Conservation (phyloP, 768 basidiomycete species). For the Hortiboletus campestris region DNA sequence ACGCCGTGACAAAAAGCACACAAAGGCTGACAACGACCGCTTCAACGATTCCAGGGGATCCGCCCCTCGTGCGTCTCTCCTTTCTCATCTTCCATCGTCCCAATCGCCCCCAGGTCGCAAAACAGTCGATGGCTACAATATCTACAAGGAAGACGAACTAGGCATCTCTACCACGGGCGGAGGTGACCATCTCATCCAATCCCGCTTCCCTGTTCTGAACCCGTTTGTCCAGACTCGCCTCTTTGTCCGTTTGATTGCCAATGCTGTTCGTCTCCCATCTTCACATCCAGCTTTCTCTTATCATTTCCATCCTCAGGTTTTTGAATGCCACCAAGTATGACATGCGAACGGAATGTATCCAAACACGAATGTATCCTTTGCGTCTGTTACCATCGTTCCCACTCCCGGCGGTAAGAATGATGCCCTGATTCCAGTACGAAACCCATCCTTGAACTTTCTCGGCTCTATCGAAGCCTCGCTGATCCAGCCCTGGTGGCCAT, state of each 20-base stretch:
- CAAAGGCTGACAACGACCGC: conserved; percentile 39
- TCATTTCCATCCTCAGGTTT: conserved; percentile 22
- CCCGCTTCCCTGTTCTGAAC: conserved; percentile 17
- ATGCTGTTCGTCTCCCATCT: conserved; percentile 61
- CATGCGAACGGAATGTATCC: neutral
- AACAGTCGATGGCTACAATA: conserved; percentile 76
- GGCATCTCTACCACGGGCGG: conserved; percentile 67
- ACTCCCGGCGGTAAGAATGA: neutral
- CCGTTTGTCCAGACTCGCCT: conserved; percentile 59
- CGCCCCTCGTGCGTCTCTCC: conserved; percentile 54
- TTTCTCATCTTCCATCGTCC: conserved; percentile 10
- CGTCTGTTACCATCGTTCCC: neutral
- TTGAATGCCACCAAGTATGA: conserved; percentile 4
- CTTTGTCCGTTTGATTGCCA: conserved; percentile 88
- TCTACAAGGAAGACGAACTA: conserved; percentile 84
- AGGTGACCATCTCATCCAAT: conserved; percentile 46
- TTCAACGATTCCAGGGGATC: conserved; percentile 79
- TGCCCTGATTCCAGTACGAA: neutral
- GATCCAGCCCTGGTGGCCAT: conserved; percentile 38
- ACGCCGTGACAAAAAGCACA: conserved; percentile 28
- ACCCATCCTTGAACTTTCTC: neutral
- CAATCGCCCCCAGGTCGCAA: conserved; percentile 53
- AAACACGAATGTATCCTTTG: neutral
- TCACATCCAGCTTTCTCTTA: neutral
- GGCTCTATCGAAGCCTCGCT: conserved; percentile 62